Percentiles rank a stretch among this genome's conserved stretches.
These are phyloP conservation scores for Mimosa bimucronata DNA, from an alignment of 306 rosid genomes.

Conservation along the genomic window DNA sequence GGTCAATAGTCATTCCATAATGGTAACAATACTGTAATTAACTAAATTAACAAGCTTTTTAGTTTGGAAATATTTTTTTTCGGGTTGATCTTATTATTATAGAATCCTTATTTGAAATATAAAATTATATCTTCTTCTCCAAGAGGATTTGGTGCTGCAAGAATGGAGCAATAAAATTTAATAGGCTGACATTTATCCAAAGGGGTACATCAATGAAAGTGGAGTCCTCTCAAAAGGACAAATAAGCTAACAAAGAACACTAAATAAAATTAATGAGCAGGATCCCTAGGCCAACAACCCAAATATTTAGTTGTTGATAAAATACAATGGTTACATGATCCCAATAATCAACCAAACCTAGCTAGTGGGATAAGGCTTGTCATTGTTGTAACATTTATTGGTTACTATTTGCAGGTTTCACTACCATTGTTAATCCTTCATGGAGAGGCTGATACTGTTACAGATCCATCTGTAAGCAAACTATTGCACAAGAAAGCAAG, in stretches of 20 bases:
- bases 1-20: not conserved
- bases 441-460: slow-evolving; percentile 84
- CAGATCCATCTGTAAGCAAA: slow-evolving; percentile 92
- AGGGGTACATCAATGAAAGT: too few species aligned
- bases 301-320: too few species aligned
- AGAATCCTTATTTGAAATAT: not conserved
- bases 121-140: not conserved
- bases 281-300: too few species aligned
- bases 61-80: not conserved
- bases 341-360: too few species aligned
- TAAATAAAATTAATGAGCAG: too few species aligned
- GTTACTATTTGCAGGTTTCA: slow-evolving; percentile 59
- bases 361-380: too few species aligned
- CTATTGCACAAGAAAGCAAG: slow-evolving; percentile 71
- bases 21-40: not conserved
- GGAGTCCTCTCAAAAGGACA: too few species aligned
- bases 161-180: not conserved
- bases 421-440: slow-evolving; percentile 85
- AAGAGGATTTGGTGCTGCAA: not conserved
- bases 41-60: not conserved
- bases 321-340: too few species aligned
- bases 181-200: not conserved
- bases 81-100: not conserved
- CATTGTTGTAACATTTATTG: not conserved
- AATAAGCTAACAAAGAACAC: too few species aligned